Evolutionary conservation across 2,329 filamentous ascomycete species (phyloP).

Genomic region (Aspergillus udagawae): DNA sequence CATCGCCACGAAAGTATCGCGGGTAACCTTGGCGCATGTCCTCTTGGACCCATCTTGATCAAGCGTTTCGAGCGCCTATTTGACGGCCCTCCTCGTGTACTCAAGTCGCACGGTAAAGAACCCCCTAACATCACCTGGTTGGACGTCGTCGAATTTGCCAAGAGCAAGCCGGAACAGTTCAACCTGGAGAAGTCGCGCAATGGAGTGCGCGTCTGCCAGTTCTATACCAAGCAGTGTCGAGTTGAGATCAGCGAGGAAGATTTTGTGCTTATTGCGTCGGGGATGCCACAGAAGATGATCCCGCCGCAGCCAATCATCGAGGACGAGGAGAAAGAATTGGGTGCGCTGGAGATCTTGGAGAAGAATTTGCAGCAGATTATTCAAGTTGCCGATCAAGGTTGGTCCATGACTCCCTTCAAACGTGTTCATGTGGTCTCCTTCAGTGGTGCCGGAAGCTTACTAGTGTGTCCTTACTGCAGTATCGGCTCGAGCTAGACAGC

Average conservation of each 20-base stretch:
- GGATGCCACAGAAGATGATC: constrained; percentile 76
- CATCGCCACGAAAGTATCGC: constrained; percentile 84
- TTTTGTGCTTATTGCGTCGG: constrained; percentile 77
- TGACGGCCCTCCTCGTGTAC: constrained; percentile 69
- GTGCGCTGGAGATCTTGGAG: constrained; percentile 78
- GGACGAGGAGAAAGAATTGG: constrained; percentile 80
- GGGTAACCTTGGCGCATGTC: constrained; percentile 76
- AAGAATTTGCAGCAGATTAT: constrained; percentile 72
- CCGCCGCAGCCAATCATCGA: constrained; percentile 77
- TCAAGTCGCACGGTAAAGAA: constrained; percentile 59
- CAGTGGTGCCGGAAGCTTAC: neutral
- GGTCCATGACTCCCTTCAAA: constrained; percentile 12
- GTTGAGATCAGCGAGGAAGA: constrained; percentile 88
- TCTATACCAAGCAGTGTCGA: constrained; percentile 73
- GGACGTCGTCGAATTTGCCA: constrained; percentile 80
- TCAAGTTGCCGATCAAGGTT: constrained; percentile 73
- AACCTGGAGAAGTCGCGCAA: constrained; percentile 65
- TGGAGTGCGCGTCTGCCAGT: constrained; percentile 70
- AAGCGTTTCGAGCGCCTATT: constrained; percentile 85
- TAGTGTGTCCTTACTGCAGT: constrained; percentile 40
- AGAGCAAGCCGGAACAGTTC: constrained; percentile 74
- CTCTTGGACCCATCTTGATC: constrained; percentile 75
- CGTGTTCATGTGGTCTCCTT: neutral
- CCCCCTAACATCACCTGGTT: constrained; percentile 69
- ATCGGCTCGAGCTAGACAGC: constrained; percentile 67